Evolutionary conservation across 192 early-diverging fungal species (phyloP), one percentile per base, ranked within the genome.

Genomic region (Umbelopsis sp.): DNA sequence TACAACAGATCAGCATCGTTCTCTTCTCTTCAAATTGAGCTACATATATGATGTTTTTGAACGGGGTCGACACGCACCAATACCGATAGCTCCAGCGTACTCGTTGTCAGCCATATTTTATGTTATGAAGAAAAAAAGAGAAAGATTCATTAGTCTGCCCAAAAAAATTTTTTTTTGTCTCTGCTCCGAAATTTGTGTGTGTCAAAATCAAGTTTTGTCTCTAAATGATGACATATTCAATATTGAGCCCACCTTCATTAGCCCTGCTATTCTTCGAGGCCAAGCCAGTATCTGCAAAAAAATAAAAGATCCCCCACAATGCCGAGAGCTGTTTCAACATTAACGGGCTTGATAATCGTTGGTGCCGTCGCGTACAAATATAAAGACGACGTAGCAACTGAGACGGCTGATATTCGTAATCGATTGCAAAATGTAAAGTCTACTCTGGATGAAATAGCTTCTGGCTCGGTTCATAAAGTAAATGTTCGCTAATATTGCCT

Each of bases 1-100:
- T 95, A 81, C 94, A 49, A 49, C 5, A 17, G 47, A 49, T 49
- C 47, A 49, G 47, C 47, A n/a, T 49, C 14, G 3, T 49, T 6
- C 38, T 41, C 2, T 38, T 38, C 36, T 1, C 38, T 41, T n/a
- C n/a, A n/a, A 6, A 6, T 49, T 49, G 47, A 21, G 2, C n/a
- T 1, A 49, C 8, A 21, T 1, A 20, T 17, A 17, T n/a, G 12
- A 44, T 12, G 43, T 9, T 44, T 44, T 44, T 44, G 47, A n/a
- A 49, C 12, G 38, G 36, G n/a, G 47, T 49, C 47, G 47, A 49
- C 47, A 49, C 47, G 47, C 47, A 49, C 47, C 56, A 62, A 62
- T 62, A 62, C 56, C 56, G 59, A 78, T 78, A 45, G 77, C 77
- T 70, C 77, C 77, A 51, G 73, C 77, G 77, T 78, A 78, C 70